Base-by-base conservation (phyloP, 106 monocot species). In the Phalaenopsis aphrodite region DNA sequence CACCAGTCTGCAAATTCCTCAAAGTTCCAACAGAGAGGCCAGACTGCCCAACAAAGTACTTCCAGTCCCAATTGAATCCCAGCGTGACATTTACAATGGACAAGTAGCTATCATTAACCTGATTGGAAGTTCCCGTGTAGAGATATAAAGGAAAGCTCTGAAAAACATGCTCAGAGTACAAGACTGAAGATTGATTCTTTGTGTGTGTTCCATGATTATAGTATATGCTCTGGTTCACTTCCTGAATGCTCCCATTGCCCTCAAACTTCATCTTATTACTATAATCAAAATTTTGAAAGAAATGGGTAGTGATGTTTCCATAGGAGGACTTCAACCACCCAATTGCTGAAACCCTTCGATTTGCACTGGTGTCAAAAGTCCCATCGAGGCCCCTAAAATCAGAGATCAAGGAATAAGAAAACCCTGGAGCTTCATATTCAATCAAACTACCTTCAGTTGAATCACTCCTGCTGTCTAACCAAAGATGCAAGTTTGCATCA, bases 401-500 rank as follows among this genome's bases (percentile, higher is more conserved):
- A 8, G 91, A 94, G 71, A 76, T 30, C 42, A 85, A 6, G 5
- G 84, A 76, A 8, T 84, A 78, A 42, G 16, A 3, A 12, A 81
- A 78, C 7, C 43, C 69, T 0, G 89, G 91, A 16, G 89, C 84
- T 64, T 87, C 65, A 61, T 88, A 72, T 41, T 86, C 86, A 67
- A 93, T 86, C 76, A 95, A 83, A 19, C 64, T 43, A 5, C 95
- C 99, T n/a, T 38, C 52, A 21, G 91, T 88, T 10, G 66, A 46
- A 6, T 66, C 55, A 8, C 87, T 93, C 77, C 82, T 85, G 19
- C 67, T 41, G 77, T 99, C 99, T 81, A 99, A 77, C 99, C 99
- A 99, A 79, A 99, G 85, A 78, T 99, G 99, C 81, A 95, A 85
- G 83, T 99, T 99, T n/a, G 88, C 99, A 84, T 99, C 93, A 0